Conservation (phyloP, 768 basidiomycete species). For the Arthromyces matolae region DNA sequence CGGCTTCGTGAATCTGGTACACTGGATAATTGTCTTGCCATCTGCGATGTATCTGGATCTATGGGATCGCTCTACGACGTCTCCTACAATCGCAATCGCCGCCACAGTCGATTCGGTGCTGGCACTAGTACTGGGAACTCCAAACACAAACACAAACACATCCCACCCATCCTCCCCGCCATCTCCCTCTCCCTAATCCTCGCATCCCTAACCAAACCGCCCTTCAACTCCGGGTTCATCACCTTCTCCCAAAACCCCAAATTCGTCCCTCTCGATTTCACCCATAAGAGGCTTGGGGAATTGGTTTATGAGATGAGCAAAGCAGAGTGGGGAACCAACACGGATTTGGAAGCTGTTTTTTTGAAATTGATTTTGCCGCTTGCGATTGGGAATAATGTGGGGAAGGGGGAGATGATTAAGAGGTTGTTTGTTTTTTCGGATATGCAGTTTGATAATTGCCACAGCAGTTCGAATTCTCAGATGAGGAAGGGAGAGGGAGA, state of each 20-base stretch:
- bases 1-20: not conserved
- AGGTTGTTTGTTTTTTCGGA: slow-evolving; percentile 73
- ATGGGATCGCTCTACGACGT: no score
- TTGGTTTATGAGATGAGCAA: slow-evolving; percentile 33
- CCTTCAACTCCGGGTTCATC: slow-evolving; percentile 65
- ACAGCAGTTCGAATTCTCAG: no score
- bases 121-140: no score
- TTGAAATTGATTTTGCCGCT: slow-evolving; percentile 57
- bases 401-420: slow-evolving; percentile 70
- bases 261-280: slow-evolving; percentile 47
- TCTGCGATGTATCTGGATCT: not conserved
- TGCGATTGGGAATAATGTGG: slow-evolving; percentile 52
- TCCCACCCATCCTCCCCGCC: slow-evolving; percentile 57
- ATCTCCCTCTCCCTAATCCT: slow-evolving; percentile 65
- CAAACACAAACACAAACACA: no score
- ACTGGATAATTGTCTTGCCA: not conserved
- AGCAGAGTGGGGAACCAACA: slow-evolving; percentile 53
- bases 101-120: no score
- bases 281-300: slow-evolving; percentile 33
- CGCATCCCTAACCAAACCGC: slow-evolving; percentile 56
- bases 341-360: slow-evolving; percentile 61
- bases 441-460: slow-evolving; percentile 66
- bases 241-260: slow-evolving; percentile 56
- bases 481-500: not conserved
- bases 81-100: no score